Evolutionary conservation across 495 filamentous ascomycete species (phyloP).

Genomic region (Lentithecium fluviatile): DNA sequence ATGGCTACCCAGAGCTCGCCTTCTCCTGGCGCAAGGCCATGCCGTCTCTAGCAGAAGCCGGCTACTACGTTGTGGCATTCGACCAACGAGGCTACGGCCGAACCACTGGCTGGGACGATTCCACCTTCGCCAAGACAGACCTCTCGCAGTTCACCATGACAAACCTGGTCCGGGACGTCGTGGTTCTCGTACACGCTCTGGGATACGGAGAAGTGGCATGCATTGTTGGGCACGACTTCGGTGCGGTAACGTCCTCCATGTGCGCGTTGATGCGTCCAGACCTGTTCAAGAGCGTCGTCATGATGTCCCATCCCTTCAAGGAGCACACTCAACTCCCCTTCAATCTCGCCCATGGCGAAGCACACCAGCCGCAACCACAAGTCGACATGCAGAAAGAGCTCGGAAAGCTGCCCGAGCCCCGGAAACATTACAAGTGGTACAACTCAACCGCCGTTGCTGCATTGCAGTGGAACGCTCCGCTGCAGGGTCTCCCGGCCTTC

Average conservation of each 20-base stretch:
- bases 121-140: conserved; percentile 53
- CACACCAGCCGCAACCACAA: conserved; percentile 1
- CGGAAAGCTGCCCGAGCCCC: conserved; percentile 49
- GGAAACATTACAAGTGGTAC: conserved; percentile 72
- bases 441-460: conserved; percentile 59
- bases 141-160: conserved; percentile 58
- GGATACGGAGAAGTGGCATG: conserved; percentile 59
- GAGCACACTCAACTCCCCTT: conserved; percentile 53
- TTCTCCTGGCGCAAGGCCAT: conserved; percentile 69
- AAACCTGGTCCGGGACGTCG: conserved; percentile 60
- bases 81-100: conserved; percentile 71
- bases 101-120: conserved; percentile 60
- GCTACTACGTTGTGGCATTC: conserved; percentile 63
- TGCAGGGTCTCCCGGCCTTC: conserved; percentile 56
- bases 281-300: conserved; percentile 55
- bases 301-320: conserved; percentile 60
- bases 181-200: conserved; percentile 59
- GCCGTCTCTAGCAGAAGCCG: conserved; percentile 53
- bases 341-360: conserved; percentile 45
- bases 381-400: conserved; percentile 57
- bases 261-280: conserved; percentile 64
- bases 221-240: conserved; percentile 68
- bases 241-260: conserved; percentile 56
- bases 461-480: conserved; percentile 57
- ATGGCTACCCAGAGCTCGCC: conserved; percentile 67